Evolutionary conservation across 2,329 filamentous ascomycete genomes (phyloP), one percentile per base, ranked within the genome.

Genomic region (Colletotrichum godetiae): DNA sequence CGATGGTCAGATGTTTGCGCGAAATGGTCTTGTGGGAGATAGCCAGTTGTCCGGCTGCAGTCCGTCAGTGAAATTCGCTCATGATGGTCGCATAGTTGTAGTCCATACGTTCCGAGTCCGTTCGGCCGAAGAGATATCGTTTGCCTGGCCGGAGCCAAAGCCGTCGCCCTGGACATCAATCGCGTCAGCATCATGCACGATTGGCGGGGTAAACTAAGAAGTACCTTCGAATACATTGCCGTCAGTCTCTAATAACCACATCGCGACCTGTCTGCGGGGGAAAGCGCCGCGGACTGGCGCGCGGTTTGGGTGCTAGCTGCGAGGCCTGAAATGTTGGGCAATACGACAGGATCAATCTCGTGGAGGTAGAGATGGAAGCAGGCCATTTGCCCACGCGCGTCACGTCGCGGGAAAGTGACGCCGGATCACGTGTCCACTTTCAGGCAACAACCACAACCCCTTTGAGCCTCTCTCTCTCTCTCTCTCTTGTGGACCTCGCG

Each of bases 61-160:
- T 61, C 33, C 60, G 71, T 53, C 58, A 61, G 49, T 22, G 56
- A 77, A n/a, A 12, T 57, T 31, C 29, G n/a, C 37, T 11, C 27
- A 10, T 4, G 1, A 15, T 35, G 4, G n/a, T 53, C 35, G 33
- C 6, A 5, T 5, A 35, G 10, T 22, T 19, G 2, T 7, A 6
- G 7, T 37, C 55, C 87, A 77, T 86, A 90, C 91, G 87, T 78
- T 93, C 91, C 69, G 89, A 88, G 74, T 88, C 89, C 49, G 94
- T 95, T 75, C 96, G 91, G 68, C 96, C 96, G 80, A 98, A 94
- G 24, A 98, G 88, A 81, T 97, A 96, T 77, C 90, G 91, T 80
- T 95, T 94, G 63, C 95, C 95, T 2, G 95, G 95, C 71, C 93
- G 91, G 74, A 98, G 88, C 95, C 95, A 98, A 76, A 95, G 86